Evolutionary conservation across 2,329 filamentous ascomycete species (phyloP), one percentile per base, ranked within the genome.

Genomic region (Pseudogymnoascus pannorum): DNA sequence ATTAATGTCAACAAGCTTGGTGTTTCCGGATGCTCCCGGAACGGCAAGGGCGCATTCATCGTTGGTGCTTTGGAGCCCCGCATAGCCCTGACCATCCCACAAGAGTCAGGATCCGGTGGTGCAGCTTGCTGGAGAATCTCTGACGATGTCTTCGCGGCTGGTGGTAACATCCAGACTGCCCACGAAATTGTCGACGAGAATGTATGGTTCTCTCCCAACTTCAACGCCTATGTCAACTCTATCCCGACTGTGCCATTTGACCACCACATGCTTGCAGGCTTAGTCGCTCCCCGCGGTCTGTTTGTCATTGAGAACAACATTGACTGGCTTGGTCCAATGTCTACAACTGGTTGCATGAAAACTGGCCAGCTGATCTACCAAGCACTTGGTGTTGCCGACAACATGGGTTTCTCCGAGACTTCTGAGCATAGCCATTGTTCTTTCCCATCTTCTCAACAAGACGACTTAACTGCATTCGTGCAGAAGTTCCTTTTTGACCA

Each of bases 41-140:
- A 86, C 72, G 84, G 83, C 61, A 87, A 87, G 74, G 84, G 84
- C 11, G 83, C 84, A 29, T 79, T 87, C 64, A 75, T 86, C n/a
- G 81, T 79, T 4, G 83, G 82, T 14, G 83, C 84, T 2, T 75
- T 86, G 20, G 81, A 83, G 63, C 69, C 75, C 60, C 82, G 84
- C 42, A 83, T 87, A 63, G 82, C 80, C 16, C 76, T 87, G 33
- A 84, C 82, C 12, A 76, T 87, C 35, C 82, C 84, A 0, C 83
- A 87, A 70, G 83, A 87, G 72, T 84, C 81, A 5, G 84, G 84
- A 18, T 80, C 82, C 0, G 84, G 84, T 60, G 83, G 82, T 38
- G 77, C 82, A 16, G 82, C 82, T 16, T 85, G 82, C 75, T 86
- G 83, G 83, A 80, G 82, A 60, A 76, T 82, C 66, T 78, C 77